Evolutionary conservation across 2,329 filamentous ascomycete genomes (phyloP).

Genomic region (Arthroderma uncinatum): DNA sequence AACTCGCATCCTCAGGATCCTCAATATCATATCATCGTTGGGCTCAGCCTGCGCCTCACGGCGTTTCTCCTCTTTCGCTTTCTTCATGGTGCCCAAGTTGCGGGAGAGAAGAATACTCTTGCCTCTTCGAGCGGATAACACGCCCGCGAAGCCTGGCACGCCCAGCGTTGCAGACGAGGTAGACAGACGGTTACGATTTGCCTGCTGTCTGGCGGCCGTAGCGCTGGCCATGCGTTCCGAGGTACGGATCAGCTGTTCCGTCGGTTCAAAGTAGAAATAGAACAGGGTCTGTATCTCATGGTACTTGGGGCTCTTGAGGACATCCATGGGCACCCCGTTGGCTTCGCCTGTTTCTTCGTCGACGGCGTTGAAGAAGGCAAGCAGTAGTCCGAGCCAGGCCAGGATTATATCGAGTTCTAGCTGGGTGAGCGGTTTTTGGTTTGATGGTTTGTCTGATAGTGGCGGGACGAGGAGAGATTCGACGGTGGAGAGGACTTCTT

Average conservation of each 20-base stretch:
- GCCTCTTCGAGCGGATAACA: slow-evolving; percentile 40
- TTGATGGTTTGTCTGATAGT: slow-evolving; percentile 84
- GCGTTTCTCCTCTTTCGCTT: slow-evolving; percentile 89
- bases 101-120: slow-evolving; percentile 83
- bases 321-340: slow-evolving; percentile 77
- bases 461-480: slow-evolving; percentile 85
- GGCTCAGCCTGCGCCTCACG: slow-evolving; percentile 93
- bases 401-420: slow-evolving; percentile 92
- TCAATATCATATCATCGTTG: slow-evolving; percentile 93
- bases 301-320: slow-evolving; percentile 95
- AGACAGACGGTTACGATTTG: slow-evolving; percentile 55
- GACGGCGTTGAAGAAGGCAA: slow-evolving; percentile 88
- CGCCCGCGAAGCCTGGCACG: slow-evolving; percentile 30
- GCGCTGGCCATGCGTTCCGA: slow-evolving; percentile 91
- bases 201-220: slow-evolving; percentile 65
- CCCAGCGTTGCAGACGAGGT: slow-evolving; percentile 46
- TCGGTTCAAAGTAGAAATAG: slow-evolving; percentile 96
- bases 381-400: slow-evolving; percentile 81
- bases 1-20: slow-evolving; percentile 87
- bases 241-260: slow-evolving; percentile 83
- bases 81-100: slow-evolving; percentile 91
- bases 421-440: slow-evolving; percentile 69
- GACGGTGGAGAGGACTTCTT: slow-evolving; percentile 86
- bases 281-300: slow-evolving; percentile 92
- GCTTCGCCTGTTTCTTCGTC: slow-evolving; percentile 75